A percentile compares a stretch with the other conserved stretches of the same genome.
Evolutionary conservation across 352 stramenopile species (phyloP).

Genomic region (Globisporangium barbulae): DNA sequence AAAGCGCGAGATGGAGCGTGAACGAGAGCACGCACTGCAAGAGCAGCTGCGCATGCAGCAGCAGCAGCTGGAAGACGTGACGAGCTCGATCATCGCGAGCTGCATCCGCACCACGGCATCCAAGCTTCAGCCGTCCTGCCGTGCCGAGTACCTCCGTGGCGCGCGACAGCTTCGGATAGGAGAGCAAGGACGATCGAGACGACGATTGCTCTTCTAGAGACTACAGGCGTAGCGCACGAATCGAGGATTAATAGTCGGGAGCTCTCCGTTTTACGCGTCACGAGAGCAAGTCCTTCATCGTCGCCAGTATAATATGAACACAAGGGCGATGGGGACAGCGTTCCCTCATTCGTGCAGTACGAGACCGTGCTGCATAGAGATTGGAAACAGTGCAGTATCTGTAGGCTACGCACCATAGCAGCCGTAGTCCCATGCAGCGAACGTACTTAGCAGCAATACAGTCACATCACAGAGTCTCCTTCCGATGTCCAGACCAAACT

Average conservation of each 20-base stretch:
- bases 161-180: conserved; percentile 10
- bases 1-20: conserved; percentile 47
- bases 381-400: neutral
- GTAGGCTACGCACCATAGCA: neutral
- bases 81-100: conserved; percentile 1
- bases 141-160: conserved; percentile 2
- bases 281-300: neutral
- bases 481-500: neutral
- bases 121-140: conserved; percentile 13
- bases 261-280: neutral
- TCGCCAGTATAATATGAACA: conserved; percentile 12
- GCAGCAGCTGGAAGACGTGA: conserved; percentile 16
- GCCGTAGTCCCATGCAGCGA: neutral
- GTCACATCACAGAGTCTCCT: neutral
- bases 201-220: conserved; percentile 40
- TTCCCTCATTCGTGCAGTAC: neutral
- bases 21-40: conserved; percentile 27
- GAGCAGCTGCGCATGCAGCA: conserved; percentile 22
- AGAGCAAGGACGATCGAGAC: conserved; percentile 25
- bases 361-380: conserved; percentile 1
- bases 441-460: neutral
- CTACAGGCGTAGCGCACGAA: neutral
- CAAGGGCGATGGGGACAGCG: neutral
- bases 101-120: conserved; percentile 2
- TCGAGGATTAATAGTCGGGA: neutral